These are phyloP conservation scores for Cytidiella melzeri DNA, from an alignment of 768 basidiomycete genomes.

Conservation along the genomic window DNA sequence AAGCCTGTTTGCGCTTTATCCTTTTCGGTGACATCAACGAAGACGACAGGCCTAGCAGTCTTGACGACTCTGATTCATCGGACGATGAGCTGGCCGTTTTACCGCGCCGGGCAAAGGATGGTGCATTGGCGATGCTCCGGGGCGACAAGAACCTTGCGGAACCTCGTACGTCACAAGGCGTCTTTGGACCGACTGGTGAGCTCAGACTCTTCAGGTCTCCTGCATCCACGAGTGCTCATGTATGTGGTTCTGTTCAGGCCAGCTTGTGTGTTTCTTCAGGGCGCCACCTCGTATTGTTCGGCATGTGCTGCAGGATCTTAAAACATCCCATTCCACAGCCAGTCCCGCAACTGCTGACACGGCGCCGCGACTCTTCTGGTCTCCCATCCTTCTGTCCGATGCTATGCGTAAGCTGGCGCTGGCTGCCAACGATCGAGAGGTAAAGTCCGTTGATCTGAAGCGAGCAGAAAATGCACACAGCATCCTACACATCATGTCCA, in stretches of 20 bases:
- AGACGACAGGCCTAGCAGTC: slow-evolving; percentile 30
- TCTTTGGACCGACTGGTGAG: slow-evolving; percentile 84
- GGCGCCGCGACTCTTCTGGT: slow-evolving; percentile 39
- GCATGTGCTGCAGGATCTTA: slow-evolving; percentile 44
- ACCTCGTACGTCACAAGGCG: slow-evolving; percentile 80
- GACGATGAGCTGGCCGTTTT: slow-evolving; percentile 48
- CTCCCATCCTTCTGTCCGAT: slow-evolving; percentile 67
- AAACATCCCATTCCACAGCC: slow-evolving; percentile 37
- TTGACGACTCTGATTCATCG: slow-evolving; percentile 59
- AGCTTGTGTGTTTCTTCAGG: slow-evolving; percentile 83
- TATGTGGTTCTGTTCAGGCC: slow-evolving; percentile 41
- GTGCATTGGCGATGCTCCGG: slow-evolving; percentile 48
- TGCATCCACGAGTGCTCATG: neutral
- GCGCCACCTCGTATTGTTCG: slow-evolving; percentile 67
- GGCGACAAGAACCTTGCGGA: slow-evolving; percentile 77
- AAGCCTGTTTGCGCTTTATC: slow-evolving; percentile 77
- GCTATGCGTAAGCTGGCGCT: slow-evolving; percentile 61
- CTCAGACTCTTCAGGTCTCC: too few species aligned
- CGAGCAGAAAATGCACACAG: slow-evolving; percentile 47
- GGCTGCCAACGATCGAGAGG: slow-evolving; percentile 51
- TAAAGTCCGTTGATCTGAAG: slow-evolving; percentile 33
- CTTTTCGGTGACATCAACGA: slow-evolving; percentile 63
- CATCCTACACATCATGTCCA: slow-evolving; percentile 74
- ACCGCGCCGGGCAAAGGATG: slow-evolving; percentile 37
- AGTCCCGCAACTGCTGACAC: slow-evolving; percentile 19